Percentiles rank a stretch among this genome's conserved stretches.
phyloP scores from a whole-genome alignment of 495 filamentous ascomycete genomes.

The Trichoderma orchidacearum region DNA sequence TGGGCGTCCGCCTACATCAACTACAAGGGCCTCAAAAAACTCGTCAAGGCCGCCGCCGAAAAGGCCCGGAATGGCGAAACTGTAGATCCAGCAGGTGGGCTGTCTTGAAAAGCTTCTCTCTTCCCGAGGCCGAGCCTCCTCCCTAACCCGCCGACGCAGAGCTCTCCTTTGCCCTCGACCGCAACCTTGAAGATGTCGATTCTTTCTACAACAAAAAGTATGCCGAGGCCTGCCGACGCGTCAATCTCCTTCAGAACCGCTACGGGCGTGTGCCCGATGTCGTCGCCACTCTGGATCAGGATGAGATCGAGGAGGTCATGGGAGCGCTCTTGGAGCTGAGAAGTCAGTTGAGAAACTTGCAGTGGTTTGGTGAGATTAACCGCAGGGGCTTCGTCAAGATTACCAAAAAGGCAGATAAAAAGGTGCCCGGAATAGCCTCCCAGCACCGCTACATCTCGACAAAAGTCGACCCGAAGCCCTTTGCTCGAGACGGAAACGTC shows the following conservation, averaged over 20 bases:
- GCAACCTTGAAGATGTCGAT: conserved; percentile 92
- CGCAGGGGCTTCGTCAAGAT: conserved; percentile 92
- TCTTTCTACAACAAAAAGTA: conserved; percentile 93
- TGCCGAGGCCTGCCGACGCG: conserved; percentile 61
- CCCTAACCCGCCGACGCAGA: conserved; percentile 38
- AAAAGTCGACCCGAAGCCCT: conserved; percentile 74
- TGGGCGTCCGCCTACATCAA: conserved; percentile 90
- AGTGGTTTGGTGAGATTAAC: conserved; percentile 98
- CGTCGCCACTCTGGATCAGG: conserved; percentile 39
- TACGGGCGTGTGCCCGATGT: conserved; percentile 50
- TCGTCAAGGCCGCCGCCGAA: conserved; percentile 65
- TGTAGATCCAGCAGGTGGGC: conserved; percentile 60
- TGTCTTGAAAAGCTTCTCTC: conserved; percentile 6
- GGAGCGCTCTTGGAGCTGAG: conserved; percentile 78
- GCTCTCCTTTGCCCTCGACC: conserved; percentile 89
- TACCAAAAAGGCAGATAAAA: conserved; percentile 95
- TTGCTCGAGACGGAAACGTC: conserved; percentile 63
- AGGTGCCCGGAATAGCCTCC: conserved; percentile 53
- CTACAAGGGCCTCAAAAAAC: conserved; percentile 91
- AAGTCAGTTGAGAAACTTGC: conserved; percentile 73
- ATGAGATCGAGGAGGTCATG: conserved; percentile 82
- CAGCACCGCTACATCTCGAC: conserved; percentile 74
- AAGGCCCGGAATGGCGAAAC: conserved; percentile 51
- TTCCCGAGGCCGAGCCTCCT: background rate
- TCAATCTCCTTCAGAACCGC: conserved; percentile 72